Evolutionary conservation across 345 rosid genomes (phyloP), one percentile per base, ranked within the genome.

Genomic region (Rhizophora apiculata): DNA sequence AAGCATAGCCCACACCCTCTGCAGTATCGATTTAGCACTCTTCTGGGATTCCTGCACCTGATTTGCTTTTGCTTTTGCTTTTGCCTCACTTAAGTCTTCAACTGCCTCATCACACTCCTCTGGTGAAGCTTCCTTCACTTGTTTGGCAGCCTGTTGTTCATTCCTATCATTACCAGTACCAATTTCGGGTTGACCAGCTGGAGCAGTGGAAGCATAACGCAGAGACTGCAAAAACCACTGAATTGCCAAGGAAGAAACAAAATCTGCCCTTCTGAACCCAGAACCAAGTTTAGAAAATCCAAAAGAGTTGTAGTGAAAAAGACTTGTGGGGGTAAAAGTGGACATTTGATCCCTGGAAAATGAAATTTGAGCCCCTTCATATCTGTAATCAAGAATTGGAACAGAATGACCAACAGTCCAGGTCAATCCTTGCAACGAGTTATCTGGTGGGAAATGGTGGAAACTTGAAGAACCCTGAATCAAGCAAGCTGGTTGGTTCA

Each of bases 71-170:
- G 93, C 98, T 79, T 89, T 93, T 20, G 97, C 98, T 82, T 91
- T 91, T 48, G 73, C 96, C 61, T 88, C 75, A 75, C 84, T 91
- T 71, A 93, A 71, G 37, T 88, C 97, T 85, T 91, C 97, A 65
- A 93, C 91, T 21, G 98, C 98, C 81, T 89, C 89, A 85, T 93
- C 98, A 77, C 98, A 93, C 54, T 93, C 96, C 82, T 91, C 96
- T 0, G 98, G 91, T 11, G 96, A 91, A 76, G 98, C 92, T 82
- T 91, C 90, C 79, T 93, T 91, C 36, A 66, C 76, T 79, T 85
- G 89, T 46, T 85, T 84, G 73, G 79, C 59, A 76, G 69, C 60
- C 68, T 69, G 78, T 31, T 82, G 79, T 62, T 69, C 88, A 57
- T 82, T 83, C 73, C 78, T 75, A 64, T 85, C 85, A 29, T 62